Conservation (phyloP, 164 flowering plant genomes). For the Magnolia sinica region DNA sequence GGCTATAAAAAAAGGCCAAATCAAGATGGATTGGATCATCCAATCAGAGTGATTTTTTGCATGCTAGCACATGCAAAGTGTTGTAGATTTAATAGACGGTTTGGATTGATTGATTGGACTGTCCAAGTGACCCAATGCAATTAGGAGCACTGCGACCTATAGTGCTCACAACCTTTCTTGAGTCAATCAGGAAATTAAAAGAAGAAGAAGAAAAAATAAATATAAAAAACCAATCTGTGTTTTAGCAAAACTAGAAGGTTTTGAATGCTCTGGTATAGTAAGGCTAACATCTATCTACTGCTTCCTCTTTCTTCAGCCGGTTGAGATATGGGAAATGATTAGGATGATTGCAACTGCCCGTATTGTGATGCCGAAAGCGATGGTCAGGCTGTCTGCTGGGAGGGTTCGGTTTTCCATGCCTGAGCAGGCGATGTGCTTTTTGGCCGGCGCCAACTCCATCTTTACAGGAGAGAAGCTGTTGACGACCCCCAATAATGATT, state of each 20-base stretch:
- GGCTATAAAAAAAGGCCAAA: too few relatives aligned
- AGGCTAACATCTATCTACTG: not conserved
- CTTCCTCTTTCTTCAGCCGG: conserved; percentile 57
- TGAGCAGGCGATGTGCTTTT: conserved; percentile 94
- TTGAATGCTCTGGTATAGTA: not conserved
- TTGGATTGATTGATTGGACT: too few relatives aligned
- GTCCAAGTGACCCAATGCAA: too few relatives aligned
- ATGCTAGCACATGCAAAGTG: too few relatives aligned
- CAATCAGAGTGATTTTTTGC: too few relatives aligned
- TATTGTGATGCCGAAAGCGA: conserved; percentile 92
- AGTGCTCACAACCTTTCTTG: too few relatives aligned
- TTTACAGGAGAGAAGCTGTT: conserved; percentile 95
- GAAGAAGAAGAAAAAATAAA: not conserved
- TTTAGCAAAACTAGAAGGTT: not conserved
- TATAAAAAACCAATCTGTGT: not conserved
- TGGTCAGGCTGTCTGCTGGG: conserved; percentile 97
- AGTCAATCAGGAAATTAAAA: not conserved
- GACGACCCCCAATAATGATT: conserved; percentile 94
- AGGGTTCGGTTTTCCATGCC: conserved; percentile 88
- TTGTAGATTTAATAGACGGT: too few relatives aligned
- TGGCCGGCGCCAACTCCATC: conserved; percentile 97
- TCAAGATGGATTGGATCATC: too few relatives aligned
- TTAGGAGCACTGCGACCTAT: too few relatives aligned
- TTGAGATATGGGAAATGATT: conserved; percentile 99
- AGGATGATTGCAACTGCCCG: conserved; percentile 96